Percentiles rank a stretch among this genome's conserved stretches.
Conservation (phyloP, 306 rosid species). For the Pyrus bretschneideri region DNA sequence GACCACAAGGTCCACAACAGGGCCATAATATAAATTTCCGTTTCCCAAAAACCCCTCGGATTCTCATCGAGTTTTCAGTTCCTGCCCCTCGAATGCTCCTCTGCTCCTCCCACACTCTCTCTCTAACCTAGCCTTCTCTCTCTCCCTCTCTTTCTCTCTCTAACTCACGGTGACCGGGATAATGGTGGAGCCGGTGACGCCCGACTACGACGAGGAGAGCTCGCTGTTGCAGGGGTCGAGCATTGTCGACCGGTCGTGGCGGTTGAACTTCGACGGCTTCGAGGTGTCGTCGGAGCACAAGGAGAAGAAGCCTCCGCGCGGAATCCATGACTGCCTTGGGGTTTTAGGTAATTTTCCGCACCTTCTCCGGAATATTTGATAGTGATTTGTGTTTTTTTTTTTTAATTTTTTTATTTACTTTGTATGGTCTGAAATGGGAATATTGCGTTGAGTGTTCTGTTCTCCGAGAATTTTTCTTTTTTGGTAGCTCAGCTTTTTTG, state of each 20-base stretch:
- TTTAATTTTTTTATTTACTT: neutral
- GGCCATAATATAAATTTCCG: neutral
- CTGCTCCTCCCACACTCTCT: neutral
- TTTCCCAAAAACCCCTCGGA: neutral
- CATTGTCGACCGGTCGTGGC: slow-evolving; percentile 74
- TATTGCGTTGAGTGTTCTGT: neutral
- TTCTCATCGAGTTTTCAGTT: neutral
- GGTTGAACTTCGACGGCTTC: slow-evolving; percentile 71
- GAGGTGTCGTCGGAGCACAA: slow-evolving; percentile 40
- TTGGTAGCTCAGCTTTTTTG: neutral
- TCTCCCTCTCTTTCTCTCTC: neutral
- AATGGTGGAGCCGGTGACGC: slow-evolving; percentile 46
- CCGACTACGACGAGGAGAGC: slow-evolving; percentile 44
- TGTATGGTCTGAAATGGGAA: neutral
- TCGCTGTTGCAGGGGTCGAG: slow-evolving; percentile 37
- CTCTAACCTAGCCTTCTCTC: neutral
- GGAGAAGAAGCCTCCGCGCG: slow-evolving; percentile 55
- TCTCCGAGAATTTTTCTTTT: neutral
- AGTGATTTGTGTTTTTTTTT: neutral
- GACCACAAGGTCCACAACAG: slow-evolving; percentile 2
- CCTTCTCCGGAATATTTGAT: neutral
- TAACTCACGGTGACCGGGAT: neutral
- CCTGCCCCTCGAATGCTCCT: neutral
- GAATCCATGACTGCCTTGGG: slow-evolving; percentile 76
- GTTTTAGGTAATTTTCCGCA: slow-evolving; percentile 44